Evolutionary conservation across 208 protist genomes (phyloP).

Genomic region (Trypanosomatidae sp.): DNA sequence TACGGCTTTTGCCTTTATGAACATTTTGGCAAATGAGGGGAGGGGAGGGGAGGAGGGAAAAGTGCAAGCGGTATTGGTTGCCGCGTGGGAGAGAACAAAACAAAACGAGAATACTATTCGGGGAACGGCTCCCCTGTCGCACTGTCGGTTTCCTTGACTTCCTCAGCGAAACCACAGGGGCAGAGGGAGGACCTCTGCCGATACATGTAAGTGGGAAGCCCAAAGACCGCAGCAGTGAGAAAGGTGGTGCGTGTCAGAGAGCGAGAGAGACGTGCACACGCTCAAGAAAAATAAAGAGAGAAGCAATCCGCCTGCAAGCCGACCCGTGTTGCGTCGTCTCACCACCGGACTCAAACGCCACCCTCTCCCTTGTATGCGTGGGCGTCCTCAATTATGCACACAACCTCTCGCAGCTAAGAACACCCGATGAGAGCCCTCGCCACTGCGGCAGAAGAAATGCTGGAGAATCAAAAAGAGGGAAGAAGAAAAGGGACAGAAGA

Average conservation of each 20-base stretch:
- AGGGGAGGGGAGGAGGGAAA: neutral
- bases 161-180: neutral
- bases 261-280: neutral
- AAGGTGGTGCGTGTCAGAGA: neutral
- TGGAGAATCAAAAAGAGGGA: neutral
- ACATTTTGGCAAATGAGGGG: constrained; percentile 30
- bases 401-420: neutral
- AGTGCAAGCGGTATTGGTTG: neutral
- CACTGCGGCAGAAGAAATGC: neutral
- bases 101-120: neutral
- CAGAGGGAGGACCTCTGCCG: neutral
- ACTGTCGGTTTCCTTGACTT: neutral
- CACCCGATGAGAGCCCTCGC: neutral
- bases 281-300: neutral
- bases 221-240: neutral
- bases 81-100: too few relatives aligned
- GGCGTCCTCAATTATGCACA: neutral
- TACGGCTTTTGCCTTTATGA: constrained; percentile 79
- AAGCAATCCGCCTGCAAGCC: neutral
- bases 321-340: neutral
- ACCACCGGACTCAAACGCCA: neutral
- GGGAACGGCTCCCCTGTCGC: neutral
- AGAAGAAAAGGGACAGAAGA: too few relatives aligned
- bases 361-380: neutral
- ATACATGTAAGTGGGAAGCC: too few relatives aligned